Conservation (phyloP, 1,284 basidiomycete species). For the Puccinia hordei region DNA sequence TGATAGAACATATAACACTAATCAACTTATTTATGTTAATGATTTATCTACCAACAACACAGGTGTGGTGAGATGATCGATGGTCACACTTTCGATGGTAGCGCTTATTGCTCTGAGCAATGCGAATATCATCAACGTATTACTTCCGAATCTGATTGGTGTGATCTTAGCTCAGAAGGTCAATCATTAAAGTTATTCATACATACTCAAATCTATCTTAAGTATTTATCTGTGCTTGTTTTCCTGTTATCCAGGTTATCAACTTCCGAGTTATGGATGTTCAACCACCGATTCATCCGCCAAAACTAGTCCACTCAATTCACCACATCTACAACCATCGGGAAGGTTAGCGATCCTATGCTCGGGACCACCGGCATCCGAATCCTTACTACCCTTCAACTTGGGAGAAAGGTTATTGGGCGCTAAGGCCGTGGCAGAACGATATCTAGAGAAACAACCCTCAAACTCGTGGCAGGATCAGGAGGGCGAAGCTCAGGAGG, state of each 20-base stretch:
- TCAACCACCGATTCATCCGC: not conserved
- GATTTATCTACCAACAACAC: not conserved
- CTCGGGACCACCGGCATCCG: not conserved
- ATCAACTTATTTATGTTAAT: not conserved
- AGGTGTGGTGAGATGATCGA: constrained; percentile 3
- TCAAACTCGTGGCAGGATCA: too few species aligned
- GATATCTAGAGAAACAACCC: not conserved
- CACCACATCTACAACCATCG: not conserved
- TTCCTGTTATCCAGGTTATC: too few species aligned
- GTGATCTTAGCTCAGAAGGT: too few species aligned
- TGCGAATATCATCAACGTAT: not conserved
- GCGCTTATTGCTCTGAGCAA: not conserved
- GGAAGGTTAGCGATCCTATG: not conserved
- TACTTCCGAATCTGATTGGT: not conserved
- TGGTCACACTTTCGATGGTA: not conserved
- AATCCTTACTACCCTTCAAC: not conserved
- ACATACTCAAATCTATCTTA: too few species aligned
- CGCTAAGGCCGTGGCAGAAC: not conserved
- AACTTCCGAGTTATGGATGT: not conserved
- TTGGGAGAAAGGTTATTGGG: not conserved
- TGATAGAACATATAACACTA: too few species aligned
- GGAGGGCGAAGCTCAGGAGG: not conserved
- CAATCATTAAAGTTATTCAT: too few species aligned
- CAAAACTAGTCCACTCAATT: not conserved
- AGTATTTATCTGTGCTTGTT: too few species aligned